Base-by-base conservation (phyloP, 2,329 filamentous ascomycete species). In the Phyllosticta citrichinensis region DNA sequence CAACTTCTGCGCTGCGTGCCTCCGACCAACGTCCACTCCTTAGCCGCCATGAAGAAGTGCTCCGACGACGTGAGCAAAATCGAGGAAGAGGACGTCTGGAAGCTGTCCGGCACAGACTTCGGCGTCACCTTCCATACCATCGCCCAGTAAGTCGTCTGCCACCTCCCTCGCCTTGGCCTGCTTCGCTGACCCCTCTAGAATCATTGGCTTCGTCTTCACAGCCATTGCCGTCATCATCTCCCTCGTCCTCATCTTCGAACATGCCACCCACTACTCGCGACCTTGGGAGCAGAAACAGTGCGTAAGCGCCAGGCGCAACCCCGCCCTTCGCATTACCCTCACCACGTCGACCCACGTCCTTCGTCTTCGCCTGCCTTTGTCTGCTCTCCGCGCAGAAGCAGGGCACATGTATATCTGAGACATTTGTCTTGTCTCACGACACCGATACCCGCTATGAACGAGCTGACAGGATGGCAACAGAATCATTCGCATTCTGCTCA, bases 401-500 rank as follows among this genome's bases (percentile, higher is more conserved):
- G 22, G 22, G 22, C 22, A 22, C 22, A 22, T 22, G 3, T 22
- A 22, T 22, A 22, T 3, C 22, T 22, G 22, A 22, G 22, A 22
- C 22, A 22, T 22, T 22, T 22, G 22, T 27, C 25, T 6, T 9
- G 25, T 5, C 9, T 27, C 9, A 27, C 9, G 25, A 27, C 5
- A 27, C 25, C 22, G 25, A 6, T 27, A 5, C 2, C 2, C 9
- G 5, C 25, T 27, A 5, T 1, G 25, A 5, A 27, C 9, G 40
- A 19, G 47, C 52, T 57, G 52, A 60, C 27, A n/a, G 22, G 11
- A n/a, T 12, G 11, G 4, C 19, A 51, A 33, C 66, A 89, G 86
- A 70, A 91, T 94, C 68, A 92, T 95, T 67, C 88, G 91, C 56
- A 93, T 96, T 66, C 81, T 96, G 25, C 86, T 92, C 72, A 93